Base-by-base conservation (phyloP, 495 filamentous ascomycete genomes). In the Hypoxylon trugodes region DNA sequence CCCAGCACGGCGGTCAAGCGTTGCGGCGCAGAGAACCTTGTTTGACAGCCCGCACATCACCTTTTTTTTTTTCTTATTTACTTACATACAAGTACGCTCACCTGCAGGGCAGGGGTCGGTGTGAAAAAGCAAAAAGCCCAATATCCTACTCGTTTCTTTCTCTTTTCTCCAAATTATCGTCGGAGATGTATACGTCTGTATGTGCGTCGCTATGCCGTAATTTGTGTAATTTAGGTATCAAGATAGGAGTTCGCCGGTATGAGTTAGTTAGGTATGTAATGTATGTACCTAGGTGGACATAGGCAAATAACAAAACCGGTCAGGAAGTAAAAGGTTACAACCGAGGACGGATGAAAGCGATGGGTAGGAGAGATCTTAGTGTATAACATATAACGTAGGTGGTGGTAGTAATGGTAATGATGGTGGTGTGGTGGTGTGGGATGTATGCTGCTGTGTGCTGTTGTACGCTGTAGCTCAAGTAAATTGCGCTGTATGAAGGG, bases 1-100 rank as follows among this genome's bases (percentile, higher is more conserved):
- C 53, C 64, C 64, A 67, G 64, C 38, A 26, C 43, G 52, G 64
- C 58, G 64, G 64, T 61, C 64, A 67, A 61, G 55, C 62, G 56
- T 28, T 66, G 62, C 55, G 62, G 62, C 56, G 50, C 50, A 66
- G 50, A 56, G 56, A 18, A 43, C 48, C 49, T 48, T 49, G 42
- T 66, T n/a, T 61, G 57, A 57, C 51, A 52, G 46, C 13, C 2
- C 9, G 47, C 10, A 50, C 56, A 41, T 38, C 57, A 52, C 52
- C 43, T 12, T 19, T 18, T 3, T 3, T 3, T 18, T 6, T 3
- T 30, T 33, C 26, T 28, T n/a, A 53, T 25, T 54, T 54, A 41
- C 25, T 16, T 42, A 13, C 13, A 6, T 32, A 32, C 28, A 7
- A 16, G 35, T 18, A 21, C 43, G 55, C 33, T 48, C 35, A 46